Evolutionary conservation across 176 grass and related monocot species (phyloP), one percentile per base, ranked within the genome.

Genomic region (Ampelocalamus luodianensis): DNA sequence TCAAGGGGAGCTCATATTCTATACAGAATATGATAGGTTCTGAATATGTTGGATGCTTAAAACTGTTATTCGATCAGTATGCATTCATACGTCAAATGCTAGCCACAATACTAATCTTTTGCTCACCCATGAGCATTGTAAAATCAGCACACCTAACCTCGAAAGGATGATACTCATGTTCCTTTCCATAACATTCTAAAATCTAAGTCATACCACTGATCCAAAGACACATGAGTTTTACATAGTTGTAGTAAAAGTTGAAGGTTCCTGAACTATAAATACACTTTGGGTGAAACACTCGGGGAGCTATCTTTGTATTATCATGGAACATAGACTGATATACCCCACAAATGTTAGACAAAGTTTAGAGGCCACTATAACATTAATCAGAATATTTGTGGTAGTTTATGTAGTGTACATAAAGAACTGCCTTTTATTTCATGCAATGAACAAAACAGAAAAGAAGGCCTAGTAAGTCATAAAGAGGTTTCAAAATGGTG

Each of bases 401-500:
- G 39, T n/a, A n/a, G 27, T 14, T 44, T 32, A 34, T 32, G 27
- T 34, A 65, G 0, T 65, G 16, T 4, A 55, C 36, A 65, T 54
- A 56, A 58, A 40, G 38, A 87, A 45, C 8, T 44, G 4, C n/a
- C 20, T 53, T 62, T 59, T 78, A 32, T 42, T 54, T 71, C 49
- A 74, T 66, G 11, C 18, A 68, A 18, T 12, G 18, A 8, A 56
- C 44, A 65, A 61, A 69, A 83, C 12, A 83, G 23, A 65, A 53
- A 53, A 26, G 18, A 78, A 70, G 40, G 17, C 20, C 14, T 51
- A 58, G 8, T 17, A 62, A 65, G 17, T 43, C 67, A 73, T 54
- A 72, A 50, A 80, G 12, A 65, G 26, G 68, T 65, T 54, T 50
- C 14, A 45, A 88, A 16, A 88, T 88, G 17, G 23, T 46, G 14